phyloP scores from a whole-genome alignment of 768 basidiomycete genomes.

The Coprinellus aureogranulatus region DNA sequence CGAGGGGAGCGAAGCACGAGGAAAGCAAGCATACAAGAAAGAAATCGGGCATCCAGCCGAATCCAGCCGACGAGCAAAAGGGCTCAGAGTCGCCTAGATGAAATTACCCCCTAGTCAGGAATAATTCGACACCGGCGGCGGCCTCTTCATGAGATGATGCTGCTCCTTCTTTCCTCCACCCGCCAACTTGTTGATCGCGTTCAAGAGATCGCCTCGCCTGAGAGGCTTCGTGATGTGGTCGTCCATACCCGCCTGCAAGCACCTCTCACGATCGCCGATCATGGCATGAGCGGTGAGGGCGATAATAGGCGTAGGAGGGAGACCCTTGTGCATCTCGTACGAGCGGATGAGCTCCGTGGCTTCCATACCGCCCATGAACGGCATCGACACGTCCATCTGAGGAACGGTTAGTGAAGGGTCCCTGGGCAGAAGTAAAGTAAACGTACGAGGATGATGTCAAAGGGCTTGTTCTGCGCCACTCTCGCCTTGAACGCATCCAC shows the following conservation, averaged over 20 bases:
- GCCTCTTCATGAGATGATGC: constrained; percentile 31
- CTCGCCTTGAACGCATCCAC: constrained; percentile 88
- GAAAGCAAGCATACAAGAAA: too few species aligned
- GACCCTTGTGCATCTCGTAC: constrained; percentile 71
- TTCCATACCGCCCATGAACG: constrained; percentile 98
- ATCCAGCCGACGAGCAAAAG: too few species aligned
- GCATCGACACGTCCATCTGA: constrained; percentile 98
- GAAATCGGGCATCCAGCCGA: too few species aligned
- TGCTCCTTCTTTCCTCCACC: constrained; percentile 53
- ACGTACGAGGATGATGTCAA: constrained; percentile 88
- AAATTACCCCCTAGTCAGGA: not conserved
- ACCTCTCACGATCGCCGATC: constrained; percentile 69
- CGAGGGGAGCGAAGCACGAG: too few species aligned
- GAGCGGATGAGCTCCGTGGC: constrained; percentile 89
- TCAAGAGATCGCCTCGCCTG: constrained; percentile 73
- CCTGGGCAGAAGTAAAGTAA: not conserved
- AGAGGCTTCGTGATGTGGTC: constrained; percentile 84
- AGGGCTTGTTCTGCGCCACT: constrained; percentile 66
- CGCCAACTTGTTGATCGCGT: constrained; percentile 79
- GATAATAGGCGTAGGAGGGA: constrained; percentile 84
- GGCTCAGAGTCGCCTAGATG: too few species aligned
- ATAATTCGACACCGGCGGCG: constrained; percentile 23
- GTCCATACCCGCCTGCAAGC: constrained; percentile 57
- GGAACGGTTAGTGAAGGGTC: not conserved
- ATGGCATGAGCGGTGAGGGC: constrained; percentile 97